Evolutionary conservation across 2,329 filamentous ascomycete species (phyloP).

Genomic region (Claviceps purpurea): DNA sequence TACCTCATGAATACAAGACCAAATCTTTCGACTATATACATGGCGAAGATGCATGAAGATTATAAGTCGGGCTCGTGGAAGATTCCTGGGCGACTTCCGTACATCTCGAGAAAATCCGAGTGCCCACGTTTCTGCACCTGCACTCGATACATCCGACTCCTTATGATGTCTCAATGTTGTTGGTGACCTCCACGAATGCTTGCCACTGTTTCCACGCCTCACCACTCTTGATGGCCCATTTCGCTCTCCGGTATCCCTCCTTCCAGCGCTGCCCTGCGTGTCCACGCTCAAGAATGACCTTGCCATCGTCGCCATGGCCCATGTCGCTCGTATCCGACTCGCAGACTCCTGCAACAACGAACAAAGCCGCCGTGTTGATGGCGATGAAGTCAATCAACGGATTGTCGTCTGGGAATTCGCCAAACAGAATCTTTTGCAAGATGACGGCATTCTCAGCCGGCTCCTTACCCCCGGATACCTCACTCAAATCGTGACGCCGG

Average conservation of each 20-base stretch:
- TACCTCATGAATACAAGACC: background rate
- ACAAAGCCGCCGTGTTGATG: slow-evolving; percentile 80
- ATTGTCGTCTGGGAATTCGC: slow-evolving; percentile 60
- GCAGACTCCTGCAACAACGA: slow-evolving; percentile 76
- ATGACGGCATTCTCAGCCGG: slow-evolving; percentile 81
- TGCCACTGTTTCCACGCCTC: slow-evolving; percentile 74
- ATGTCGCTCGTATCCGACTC: slow-evolving; percentile 70
- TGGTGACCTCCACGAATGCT: slow-evolving; percentile 72
- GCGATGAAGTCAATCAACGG: slow-evolving; percentile 88
- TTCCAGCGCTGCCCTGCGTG: slow-evolving; percentile 88
- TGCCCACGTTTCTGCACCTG: background rate
- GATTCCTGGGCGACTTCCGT: too few relatives aligned
- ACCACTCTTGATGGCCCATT: slow-evolving; percentile 78
- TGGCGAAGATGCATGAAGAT: background rate
- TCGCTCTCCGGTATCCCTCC: slow-evolving; percentile 76
- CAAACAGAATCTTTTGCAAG: slow-evolving; percentile 60
- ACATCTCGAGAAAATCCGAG: too few relatives aligned
- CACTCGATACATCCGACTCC: background rate
- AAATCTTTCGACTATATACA: background rate
- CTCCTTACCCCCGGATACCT: slow-evolving; percentile 73
- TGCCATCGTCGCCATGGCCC: slow-evolving; percentile 67
- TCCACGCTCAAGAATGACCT: slow-evolving; percentile 68
- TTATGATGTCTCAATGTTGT: slow-evolving; percentile 26
- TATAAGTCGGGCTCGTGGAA: too few relatives aligned
- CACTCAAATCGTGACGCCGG: slow-evolving; percentile 54